Evolutionary conservation across 2,329 filamentous ascomycete species (phyloP), one percentile per base, ranked within the genome.

Genomic region (Balansia obtecta): DNA sequence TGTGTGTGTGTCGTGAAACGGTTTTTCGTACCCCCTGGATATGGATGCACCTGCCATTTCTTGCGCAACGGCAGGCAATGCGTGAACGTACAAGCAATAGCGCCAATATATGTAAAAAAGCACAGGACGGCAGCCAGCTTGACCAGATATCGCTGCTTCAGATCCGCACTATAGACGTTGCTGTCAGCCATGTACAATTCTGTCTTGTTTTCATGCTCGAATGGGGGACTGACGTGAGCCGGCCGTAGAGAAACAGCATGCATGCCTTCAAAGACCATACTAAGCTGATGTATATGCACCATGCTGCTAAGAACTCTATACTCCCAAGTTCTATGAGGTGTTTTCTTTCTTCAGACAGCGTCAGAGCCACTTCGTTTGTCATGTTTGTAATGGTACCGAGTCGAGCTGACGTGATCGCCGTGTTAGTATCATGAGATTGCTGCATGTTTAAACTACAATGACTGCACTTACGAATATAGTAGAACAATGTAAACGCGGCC

Each of bases 181-280:
- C 27, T 37, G 34, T 37, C 34, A 12, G 34, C 15, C 15, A 12
- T 12, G n/a, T 18, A 42, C 18, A 27, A 3, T 6, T 18, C 18
- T 20, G 12, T 20, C 40, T 13, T 20, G 11, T 12, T 8, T 18
- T 42, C 18, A 20, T 12, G 11, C 16, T 11, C 22, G 12, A 7
- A 42, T 12, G 32, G 3, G 18, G 18, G 20, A 12, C 66, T 45
- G 60, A 71, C 68, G 69, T 72, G 53, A 72, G 61, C 41, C 70
- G 63, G 45, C 63, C 60, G 53, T 68, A 71, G 51, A 71, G 68
- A 52, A 65, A 71, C n/a, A 71, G 55, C 57, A 71, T 68, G 53
- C 66, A 67, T 5, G 62, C 66, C 52, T 72, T 72, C 22, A 72
- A 58, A 45, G 61, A 56, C 66, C 70, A 72, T 16, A 72, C 70